These are phyloP conservation scores for Suillus alpinus DNA, from an alignment of 768 basidiomycete genomes.

Conservation along the genomic window DNA sequence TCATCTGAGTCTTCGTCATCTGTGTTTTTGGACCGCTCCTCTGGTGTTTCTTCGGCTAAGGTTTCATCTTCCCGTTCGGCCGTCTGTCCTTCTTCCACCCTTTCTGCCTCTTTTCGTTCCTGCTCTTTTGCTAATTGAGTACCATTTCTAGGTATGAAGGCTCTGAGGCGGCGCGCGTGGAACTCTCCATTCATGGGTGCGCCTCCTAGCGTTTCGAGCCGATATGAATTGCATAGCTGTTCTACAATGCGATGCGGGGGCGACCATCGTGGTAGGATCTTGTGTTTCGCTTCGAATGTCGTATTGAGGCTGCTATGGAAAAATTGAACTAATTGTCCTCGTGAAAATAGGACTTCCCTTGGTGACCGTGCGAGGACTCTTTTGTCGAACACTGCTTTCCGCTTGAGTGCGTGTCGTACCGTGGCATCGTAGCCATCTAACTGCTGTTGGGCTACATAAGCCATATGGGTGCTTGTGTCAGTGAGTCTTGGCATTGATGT, in stretches of 20 bases:
- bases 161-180: slow-evolving; percentile 17
- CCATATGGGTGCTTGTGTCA: too few relatives aligned
- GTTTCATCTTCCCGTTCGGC: too few relatives aligned
- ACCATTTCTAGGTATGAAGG: slow-evolving; percentile 17
- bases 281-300: slow-evolving; percentile 22
- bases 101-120: too few relatives aligned
- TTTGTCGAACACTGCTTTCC: slow-evolving; percentile 29
- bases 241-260: slow-evolving; percentile 18
- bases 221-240: slow-evolving; percentile 19
- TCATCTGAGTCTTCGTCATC: too few relatives aligned
- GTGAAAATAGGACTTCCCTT: slow-evolving; percentile 21
- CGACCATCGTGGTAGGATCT: slow-evolving; percentile 33
- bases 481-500: too few relatives aligned
- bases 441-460: too few relatives aligned
- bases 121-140: slow-evolving; percentile 11
- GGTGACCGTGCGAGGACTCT: slow-evolving; percentile 10
- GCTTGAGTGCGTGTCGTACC: too few relatives aligned
- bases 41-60: too few relatives aligned
- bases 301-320: slow-evolving; percentile 22
- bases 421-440: too few relatives aligned
- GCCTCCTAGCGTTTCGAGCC: slow-evolving; percentile 19
- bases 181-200: slow-evolving; percentile 6
- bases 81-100: too few relatives aligned
- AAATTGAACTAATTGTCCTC: slow-evolving; percentile 31
- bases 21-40: too few relatives aligned